These are phyloP conservation scores for Bruguiera sexangula DNA, from an alignment of 345 rosid genomes.

Conservation along the genomic window DNA sequence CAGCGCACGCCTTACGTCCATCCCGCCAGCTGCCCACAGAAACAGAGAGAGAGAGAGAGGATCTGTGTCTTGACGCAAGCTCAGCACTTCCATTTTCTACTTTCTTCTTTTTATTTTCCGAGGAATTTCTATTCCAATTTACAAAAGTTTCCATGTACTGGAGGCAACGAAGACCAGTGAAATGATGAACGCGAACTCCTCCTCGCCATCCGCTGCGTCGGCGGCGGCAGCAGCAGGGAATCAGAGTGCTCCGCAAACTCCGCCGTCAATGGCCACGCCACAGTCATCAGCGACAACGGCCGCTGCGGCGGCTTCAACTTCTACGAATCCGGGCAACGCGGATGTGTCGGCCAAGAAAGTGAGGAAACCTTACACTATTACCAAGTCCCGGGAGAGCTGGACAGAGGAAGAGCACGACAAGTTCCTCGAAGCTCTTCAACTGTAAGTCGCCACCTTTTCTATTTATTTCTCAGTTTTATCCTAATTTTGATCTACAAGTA, in stretches of 20 bases:
- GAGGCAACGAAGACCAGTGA: background rate
- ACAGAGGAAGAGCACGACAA: conserved; percentile 97
- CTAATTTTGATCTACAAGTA: background rate
- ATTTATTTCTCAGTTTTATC: background rate
- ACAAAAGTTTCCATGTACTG: conserved; percentile 1
- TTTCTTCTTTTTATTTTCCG: conserved; percentile 3
- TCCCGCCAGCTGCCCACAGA: background rate
- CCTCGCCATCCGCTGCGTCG: conserved; percentile 36
- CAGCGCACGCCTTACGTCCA: conserved; percentile 12
- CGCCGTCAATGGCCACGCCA: conserved; percentile 31
- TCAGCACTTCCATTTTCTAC: background rate
- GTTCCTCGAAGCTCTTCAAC: conserved; percentile 95
- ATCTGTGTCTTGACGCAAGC: background rate
- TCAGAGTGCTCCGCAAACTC: conserved; percentile 27
- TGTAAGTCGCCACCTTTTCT: conserved; percentile 34
- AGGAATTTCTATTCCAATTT: no score
- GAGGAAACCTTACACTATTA: conserved; percentile 95
- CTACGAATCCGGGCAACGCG: conserved; percentile 5
- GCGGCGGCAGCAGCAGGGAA: conserved; percentile 6
- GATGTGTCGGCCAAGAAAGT: conserved; percentile 64
- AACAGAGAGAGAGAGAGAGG: conserved; percentile 4
- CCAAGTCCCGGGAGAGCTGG: conserved; percentile 99
- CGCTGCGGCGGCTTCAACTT: conserved; percentile 23
- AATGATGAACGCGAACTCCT: conserved; percentile 36
- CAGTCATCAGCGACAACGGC: conserved; percentile 22